Conservation (phyloP, 2,329 filamentous ascomycete species). For the Paecilomyces fulvus region DNA sequence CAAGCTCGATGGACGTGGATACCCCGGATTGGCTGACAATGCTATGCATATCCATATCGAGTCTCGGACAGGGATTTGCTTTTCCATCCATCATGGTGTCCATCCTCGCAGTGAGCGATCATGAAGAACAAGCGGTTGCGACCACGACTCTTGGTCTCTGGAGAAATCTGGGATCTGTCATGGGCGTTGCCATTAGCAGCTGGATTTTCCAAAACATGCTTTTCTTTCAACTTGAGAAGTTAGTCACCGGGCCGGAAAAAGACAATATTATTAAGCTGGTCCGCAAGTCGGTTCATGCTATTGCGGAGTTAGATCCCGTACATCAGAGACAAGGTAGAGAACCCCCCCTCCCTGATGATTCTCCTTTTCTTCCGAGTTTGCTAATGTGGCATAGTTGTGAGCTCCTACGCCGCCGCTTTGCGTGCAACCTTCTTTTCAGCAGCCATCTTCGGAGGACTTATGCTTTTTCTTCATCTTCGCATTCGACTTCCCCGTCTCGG, state of each 20-base stretch:
- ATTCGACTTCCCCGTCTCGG: conserved; percentile 26
- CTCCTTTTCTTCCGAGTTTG: background rate
- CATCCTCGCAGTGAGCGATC: conserved; percentile 51
- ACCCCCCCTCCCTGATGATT: background rate
- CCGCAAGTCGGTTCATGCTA: conserved; percentile 43
- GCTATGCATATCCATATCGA: conserved; percentile 48
- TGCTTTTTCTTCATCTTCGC: conserved; percentile 23
- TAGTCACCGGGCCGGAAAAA: conserved; percentile 53
- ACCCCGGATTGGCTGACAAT: conserved; percentile 49
- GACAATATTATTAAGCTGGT: conserved; percentile 43
- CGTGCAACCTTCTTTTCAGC: conserved; percentile 31
- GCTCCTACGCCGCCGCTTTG: conserved; percentile 28
- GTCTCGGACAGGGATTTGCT: conserved; percentile 54
- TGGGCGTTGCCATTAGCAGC: conserved; percentile 65
- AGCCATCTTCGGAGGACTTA: conserved; percentile 25
- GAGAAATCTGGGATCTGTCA: conserved; percentile 61
- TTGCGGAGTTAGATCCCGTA: conserved; percentile 35
- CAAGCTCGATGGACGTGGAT: conserved; percentile 43
- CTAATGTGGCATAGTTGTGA: conserved; percentile 20
- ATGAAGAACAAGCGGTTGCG: conserved; percentile 58
- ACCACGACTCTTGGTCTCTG: conserved; percentile 64
- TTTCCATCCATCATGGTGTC: conserved; percentile 58
- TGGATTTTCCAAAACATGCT: conserved; percentile 67
- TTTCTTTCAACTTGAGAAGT: conserved; percentile 47
- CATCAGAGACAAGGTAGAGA: conserved; percentile 41